Conservation (phyloP, 1,284 basidiomycete genomes). For the Cerioporus squamosus region DNA sequence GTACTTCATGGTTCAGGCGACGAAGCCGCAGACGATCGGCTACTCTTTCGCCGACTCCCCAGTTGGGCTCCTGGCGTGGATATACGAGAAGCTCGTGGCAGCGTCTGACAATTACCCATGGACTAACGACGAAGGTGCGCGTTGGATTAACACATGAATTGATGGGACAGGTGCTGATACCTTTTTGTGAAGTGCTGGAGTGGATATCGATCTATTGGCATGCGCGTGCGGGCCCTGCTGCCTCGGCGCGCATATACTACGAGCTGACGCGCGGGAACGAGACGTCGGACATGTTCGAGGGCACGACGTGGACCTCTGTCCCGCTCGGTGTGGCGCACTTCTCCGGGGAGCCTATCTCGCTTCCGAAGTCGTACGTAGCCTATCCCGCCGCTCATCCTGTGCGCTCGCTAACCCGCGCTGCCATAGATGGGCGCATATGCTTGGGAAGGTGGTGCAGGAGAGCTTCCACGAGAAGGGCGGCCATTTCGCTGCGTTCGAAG, state of each 20-base stretch:
- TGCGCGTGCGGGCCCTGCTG: conserved; percentile 56
- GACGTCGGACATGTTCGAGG: background rate
- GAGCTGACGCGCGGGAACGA: conserved; percentile 32
- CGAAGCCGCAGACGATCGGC: conserved; percentile 61
- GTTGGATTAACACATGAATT: background rate
- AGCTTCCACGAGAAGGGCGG: conserved; percentile 32
- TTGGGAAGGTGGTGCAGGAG: conserved; percentile 35
- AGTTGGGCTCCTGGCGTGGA: conserved; percentile 59
- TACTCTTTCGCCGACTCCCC: conserved; percentile 62
- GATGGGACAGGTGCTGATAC: background rate
- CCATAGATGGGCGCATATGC: conserved; percentile 14
- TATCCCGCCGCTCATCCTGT: too few species aligned
- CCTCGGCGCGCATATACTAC: conserved; percentile 57
- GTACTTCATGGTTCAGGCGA: conserved; percentile 47
- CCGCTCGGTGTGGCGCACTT: conserved; percentile 54
- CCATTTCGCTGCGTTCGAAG: conserved; percentile 37
- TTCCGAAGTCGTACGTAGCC: conserved; percentile 45
- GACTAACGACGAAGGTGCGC: conserved; percentile 53
- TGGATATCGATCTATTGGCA: conserved; percentile 67
- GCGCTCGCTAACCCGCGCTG: background rate
- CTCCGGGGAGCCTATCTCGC: conserved; percentile 43
- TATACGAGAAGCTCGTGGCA: conserved; percentile 57
- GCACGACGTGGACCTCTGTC: conserved; percentile 32
- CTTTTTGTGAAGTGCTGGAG: conserved; percentile 46
- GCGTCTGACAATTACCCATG: conserved; percentile 57